Base-by-base conservation (phyloP, 257 asterid species). In the Plantago elongata region DNA sequence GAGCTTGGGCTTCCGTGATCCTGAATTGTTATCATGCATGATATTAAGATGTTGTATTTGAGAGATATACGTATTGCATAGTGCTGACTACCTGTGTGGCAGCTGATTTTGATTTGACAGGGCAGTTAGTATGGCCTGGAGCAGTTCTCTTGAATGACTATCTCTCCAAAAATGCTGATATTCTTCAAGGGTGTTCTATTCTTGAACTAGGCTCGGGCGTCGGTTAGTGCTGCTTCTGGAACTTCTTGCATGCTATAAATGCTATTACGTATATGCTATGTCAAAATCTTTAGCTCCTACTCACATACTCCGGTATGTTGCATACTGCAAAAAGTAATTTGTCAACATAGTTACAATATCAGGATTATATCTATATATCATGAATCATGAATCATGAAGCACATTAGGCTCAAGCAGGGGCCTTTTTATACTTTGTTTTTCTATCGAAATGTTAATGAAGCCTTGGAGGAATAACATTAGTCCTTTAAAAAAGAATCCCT, bases 111-210 rank as follows among this genome's bases (percentile, higher is more conserved):
- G 99, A 92, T 78, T 71, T 92, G 75, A 92, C 99, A 6, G 97
- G 96, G 51, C 99, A 92, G 83, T 66, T 92, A 74, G 99, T 89
- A 13, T 92, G 99, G 99, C 96, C 97, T 48, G 97, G 99, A 65
- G 96, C 98, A 8, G 87, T 72, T 60, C 84, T 88, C 51, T 49
- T 88, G 81, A 91, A 91, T 65, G 75, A 81, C 66, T 91, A 84
- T 74, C 90, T 91, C 59, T 83, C 87, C 3, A 75, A 75, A 71
- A 88, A 84, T 66, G 77, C 82, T 30, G 91, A 81, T 29, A 71
- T 77, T 58, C 82, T 91, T 17, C 84, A 29, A 66, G 92, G 92
- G 15, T 80, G 86, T 72, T 88, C 96, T 34, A 76, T 79, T 66
- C 77, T 91, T 51, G 98, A 91, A 76, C 83, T 91, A 37, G 98